Base-by-base conservation (phyloP, 148 eudicot genomes). In the Silene conica region DNA sequence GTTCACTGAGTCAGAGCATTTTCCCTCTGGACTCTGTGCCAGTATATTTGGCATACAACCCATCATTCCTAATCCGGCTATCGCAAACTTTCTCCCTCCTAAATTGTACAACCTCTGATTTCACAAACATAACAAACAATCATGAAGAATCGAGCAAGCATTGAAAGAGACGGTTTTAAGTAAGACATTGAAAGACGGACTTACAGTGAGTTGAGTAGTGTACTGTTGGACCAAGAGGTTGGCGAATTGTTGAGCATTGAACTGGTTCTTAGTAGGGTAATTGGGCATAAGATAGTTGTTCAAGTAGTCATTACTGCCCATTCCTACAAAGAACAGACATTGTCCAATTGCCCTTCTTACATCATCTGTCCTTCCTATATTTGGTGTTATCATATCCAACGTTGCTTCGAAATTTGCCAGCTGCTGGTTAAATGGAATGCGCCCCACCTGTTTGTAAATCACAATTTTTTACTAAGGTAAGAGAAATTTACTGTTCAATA, bases 281-380 rank as follows among this genome's bases (percentile, higher is more conserved):
- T 94, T 94, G 1, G 98, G 98, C 92, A 94, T 89, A 25, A 94
- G 92, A 73, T 94, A 94, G 71, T 94, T 94, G 89, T 94, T 94
- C 4, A 94, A 86, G 81, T 94, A 94, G 84, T 94, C 98, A 58
- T 94, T 94, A 87, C 98, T 94, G 1, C 98, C 98, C 98, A 94
- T 88, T 15, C 98, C 98, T 0, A 94, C 88, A 58, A 94, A 94
- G 76, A 86, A 88, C 60, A 94, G 73, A 84, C 90, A 87, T 3
- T 80, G 70, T 8, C 87, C 71, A 3, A 94, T 59, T 2, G 87
- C 74, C 54, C 82, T 78, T 8, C 87, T 85, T n/a, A 87, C 77
- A 34, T 79, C 87, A 8, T 75, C 81, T 8, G 87, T 89, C 3
- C 60, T 28, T 50, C 91, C 96, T 1, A 85, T 71, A 8, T 50